Percentiles rank a stretch among this genome's conserved stretches.
phyloP scores from a whole-genome alignment of 257 asterid genomes.

The Solanum clarkiae region DNA sequence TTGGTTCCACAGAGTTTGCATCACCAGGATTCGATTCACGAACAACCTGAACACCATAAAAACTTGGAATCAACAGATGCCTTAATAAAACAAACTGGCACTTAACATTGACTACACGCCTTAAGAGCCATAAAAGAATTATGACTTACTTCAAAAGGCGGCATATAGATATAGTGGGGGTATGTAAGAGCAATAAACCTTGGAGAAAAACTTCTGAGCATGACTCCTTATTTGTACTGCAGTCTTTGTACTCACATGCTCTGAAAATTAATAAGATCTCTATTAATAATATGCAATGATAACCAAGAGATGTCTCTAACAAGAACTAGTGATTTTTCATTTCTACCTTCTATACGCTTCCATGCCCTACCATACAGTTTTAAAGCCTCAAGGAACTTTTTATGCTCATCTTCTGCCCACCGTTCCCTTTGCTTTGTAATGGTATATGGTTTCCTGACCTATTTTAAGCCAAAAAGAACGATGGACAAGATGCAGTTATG shows the following conservation, averaged over 20 bases:
- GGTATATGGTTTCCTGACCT: conserved; percentile 85
- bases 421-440: conserved; percentile 86
- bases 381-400: conserved; percentile 73
- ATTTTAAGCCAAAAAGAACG: neutral
- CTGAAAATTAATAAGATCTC: conserved; percentile 16
- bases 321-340: neutral
- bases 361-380: conserved; percentile 87
- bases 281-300: conserved; percentile 2
- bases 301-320: neutral
- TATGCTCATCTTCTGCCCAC: conserved; percentile 91
- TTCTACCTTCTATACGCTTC: conserved; percentile 85
- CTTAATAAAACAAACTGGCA: neutral
- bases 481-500: neutral
- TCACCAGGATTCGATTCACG: conserved; percentile 53
- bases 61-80: conserved; percentile 1
- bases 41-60: conserved; percentile 36
- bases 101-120: conserved; percentile 22
- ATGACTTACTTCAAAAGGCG: conserved; percentile 41
- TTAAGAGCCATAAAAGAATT: conserved; percentile 21
- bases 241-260: conserved; percentile 88
- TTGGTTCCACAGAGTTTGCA: conserved; percentile 29
- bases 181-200: conserved; percentile 60
- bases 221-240: conserved; percentile 97
- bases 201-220: conserved; percentile 91
- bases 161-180: conserved; percentile 34